These are phyloP conservation scores for Achaetomiella virescens DNA, from an alignment of 495 filamentous ascomycete genomes.

Conservation along the genomic window DNA sequence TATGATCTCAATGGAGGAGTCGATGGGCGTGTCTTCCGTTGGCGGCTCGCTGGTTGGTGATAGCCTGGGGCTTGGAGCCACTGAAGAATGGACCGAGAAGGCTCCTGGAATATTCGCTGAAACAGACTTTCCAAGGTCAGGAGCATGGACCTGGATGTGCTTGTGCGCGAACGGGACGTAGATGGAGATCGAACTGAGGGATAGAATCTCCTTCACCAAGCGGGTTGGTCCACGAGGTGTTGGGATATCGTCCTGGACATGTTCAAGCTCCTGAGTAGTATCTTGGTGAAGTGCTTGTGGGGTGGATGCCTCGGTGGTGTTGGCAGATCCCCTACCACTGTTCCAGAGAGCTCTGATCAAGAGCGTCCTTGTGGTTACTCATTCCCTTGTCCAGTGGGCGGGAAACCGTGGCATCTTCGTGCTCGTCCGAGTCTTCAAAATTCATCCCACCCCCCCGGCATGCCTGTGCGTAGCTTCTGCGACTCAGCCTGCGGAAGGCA, in stretches of 20 bases:
- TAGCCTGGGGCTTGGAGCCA: slow-evolving; percentile 18
- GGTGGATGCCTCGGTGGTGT: not conserved
- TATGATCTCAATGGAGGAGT: slow-evolving; percentile 47
- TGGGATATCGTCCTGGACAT: slow-evolving; percentile 29
- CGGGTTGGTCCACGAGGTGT: slow-evolving; percentile 44
- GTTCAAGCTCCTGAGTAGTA: slow-evolving; percentile 10
- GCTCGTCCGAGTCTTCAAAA: slow-evolving; percentile 13
- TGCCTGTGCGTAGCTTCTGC: slow-evolving; percentile 38
- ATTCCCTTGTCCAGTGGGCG: not conserved
- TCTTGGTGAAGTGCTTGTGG: not conserved
- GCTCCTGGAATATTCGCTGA: slow-evolving; percentile 49
- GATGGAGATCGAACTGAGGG: slow-evolving; percentile 33
- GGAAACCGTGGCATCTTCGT: not conserved
- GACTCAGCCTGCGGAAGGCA: slow-evolving; percentile 40
- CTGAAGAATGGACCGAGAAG: slow-evolving; percentile 46
- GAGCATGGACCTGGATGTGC: slow-evolving; percentile 25
- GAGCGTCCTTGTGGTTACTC: not conserved
- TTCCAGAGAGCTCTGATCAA: not conserved
- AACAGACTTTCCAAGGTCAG: slow-evolving; percentile 29
- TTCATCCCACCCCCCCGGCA: slow-evolving; percentile 59
- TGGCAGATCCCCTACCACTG: not conserved
- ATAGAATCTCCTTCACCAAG: slow-evolving; percentile 45
- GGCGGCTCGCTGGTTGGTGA: slow-evolving; percentile 1
- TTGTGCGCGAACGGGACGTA: slow-evolving; percentile 41
- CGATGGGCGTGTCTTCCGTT: slow-evolving; percentile 13